Evolutionary conservation across 805 yeast species (phyloP).

Genomic region (Cyberlindnera xishuangbannaensis): DNA sequence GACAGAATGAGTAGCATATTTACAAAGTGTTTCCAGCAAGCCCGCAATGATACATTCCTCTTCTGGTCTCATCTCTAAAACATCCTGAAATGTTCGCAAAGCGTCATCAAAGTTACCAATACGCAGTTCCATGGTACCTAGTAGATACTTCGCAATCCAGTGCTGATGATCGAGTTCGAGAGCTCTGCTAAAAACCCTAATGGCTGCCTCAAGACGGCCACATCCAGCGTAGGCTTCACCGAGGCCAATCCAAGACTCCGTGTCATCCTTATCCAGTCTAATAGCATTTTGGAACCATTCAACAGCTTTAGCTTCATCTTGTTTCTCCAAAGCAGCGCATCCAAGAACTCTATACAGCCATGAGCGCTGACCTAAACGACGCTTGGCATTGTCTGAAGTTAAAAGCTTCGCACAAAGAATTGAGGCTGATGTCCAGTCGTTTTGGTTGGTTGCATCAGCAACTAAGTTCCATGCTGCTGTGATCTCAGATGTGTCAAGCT

Average conservation of each 20-base stretch:
- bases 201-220: conserved; percentile 84
- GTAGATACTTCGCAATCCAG: conserved; percentile 60
- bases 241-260: conserved; percentile 87
- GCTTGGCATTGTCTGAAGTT: conserved; percentile 53
- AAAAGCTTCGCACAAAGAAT: conserved; percentile 63
- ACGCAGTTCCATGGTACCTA: conserved; percentile 59
- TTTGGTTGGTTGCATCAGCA: conserved; percentile 53
- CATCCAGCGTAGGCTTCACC: conserved; percentile 90
- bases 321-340: conserved; percentile 62
- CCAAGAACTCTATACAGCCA: conserved; percentile 95
- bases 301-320: conserved; percentile 72
- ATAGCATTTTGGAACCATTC: conserved; percentile 86
- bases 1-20: conserved; percentile 47
- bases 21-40: conserved; percentile 50
- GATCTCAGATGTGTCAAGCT: conserved; percentile 71
- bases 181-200: conserved; percentile 72
- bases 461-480: conserved; percentile 71
- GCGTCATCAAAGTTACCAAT: conserved; percentile 66
- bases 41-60: conserved; percentile 48
- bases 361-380: conserved; percentile 39
- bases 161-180: conserved; percentile 44
- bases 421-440: conserved; percentile 85
- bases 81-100: conserved; percentile 36
- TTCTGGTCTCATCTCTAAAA: conserved; percentile 38
- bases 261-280: conserved; percentile 58